Percentiles rank a stretch among this genome's conserved stretches.
These are phyloP conservation scores for Trypanosoma cruzi DNA, from an alignment of 208 protist species.

Conservation along the genomic window DNA sequence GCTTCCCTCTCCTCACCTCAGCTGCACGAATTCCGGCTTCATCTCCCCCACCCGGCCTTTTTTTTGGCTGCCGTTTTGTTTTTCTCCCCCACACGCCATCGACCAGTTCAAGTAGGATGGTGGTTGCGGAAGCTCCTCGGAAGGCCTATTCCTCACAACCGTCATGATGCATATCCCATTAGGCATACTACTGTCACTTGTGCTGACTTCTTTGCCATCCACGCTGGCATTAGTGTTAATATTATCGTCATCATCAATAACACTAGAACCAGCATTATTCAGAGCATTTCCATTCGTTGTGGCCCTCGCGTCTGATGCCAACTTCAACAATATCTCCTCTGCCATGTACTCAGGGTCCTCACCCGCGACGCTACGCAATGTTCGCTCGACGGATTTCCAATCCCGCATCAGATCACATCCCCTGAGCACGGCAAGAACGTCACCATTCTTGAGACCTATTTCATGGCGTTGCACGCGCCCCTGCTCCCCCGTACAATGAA, in stretches of 20 bases:
- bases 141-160: slow-evolving; percentile 36
- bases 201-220: neutral
- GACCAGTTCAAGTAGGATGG: slow-evolving; percentile 32
- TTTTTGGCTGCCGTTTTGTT: too few relatives aligned
- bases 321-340: slow-evolving; percentile 72
- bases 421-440: slow-evolving; percentile 62
- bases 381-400: slow-evolving; percentile 26
- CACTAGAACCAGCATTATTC: neutral
- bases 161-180: slow-evolving; percentile 45
- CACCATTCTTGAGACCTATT: slow-evolving; percentile 43
- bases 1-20: too few relatives aligned
- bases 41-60: too few relatives aligned
- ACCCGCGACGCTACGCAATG: slow-evolving; percentile 26
- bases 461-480: slow-evolving; percentile 43
- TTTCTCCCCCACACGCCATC: neutral
- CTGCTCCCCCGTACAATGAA: slow-evolving; percentile 64
- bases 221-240: neutral
- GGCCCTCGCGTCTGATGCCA: slow-evolving; percentile 19
- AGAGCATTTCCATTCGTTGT: neutral
- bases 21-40: too few relatives aligned
- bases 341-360: slow-evolving; percentile 78
- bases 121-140: slow-evolving; percentile 39
- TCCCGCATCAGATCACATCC: slow-evolving; percentile 39
- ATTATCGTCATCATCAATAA: slow-evolving; percentile 11
- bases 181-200: neutral